A percentile compares a stretch with the other conserved stretches of the same genome.
phyloP scores from a whole-genome alignment of 805 yeast genomes.

The Kuraishia hungarica region DNA sequence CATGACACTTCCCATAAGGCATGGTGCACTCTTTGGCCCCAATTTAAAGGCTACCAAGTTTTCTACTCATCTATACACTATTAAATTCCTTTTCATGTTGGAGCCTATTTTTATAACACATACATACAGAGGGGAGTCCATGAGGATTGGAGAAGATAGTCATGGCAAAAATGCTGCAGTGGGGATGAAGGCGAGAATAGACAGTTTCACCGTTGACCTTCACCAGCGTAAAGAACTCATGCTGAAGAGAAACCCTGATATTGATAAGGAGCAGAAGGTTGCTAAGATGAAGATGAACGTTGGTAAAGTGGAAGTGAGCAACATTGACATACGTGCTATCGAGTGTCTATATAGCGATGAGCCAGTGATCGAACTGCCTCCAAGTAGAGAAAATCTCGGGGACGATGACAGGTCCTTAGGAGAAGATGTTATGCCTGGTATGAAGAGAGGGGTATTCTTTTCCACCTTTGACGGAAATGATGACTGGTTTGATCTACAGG shows the following conservation, averaged over 20 bases:
- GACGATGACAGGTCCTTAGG: conserved; percentile 1
- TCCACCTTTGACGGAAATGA: conserved; percentile 39
- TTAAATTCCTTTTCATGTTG: conserved; percentile 69
- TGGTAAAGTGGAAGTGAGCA: conserved; percentile 50
- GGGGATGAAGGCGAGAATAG: conserved; percentile 63
- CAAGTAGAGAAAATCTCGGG: background rate
- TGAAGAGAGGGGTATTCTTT: background rate
- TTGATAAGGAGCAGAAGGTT: conserved; percentile 37
- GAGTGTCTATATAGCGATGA: conserved; percentile 33
- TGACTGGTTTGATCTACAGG: conserved; percentile 55
- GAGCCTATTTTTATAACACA: conserved; percentile 72
- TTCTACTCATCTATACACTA: conserved; percentile 65
- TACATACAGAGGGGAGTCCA: conserved; percentile 43
- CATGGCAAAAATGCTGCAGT: conserved; percentile 42
- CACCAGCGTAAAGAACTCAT: conserved; percentile 52
- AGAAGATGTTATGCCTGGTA: conserved; percentile 5
- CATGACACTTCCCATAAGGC: conserved; percentile 68
- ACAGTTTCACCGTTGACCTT: conserved; percentile 49
- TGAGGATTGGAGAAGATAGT: conserved; percentile 25
- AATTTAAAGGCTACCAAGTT: conserved; percentile 52
- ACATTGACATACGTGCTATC: conserved; percentile 55
- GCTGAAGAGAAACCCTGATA: conserved; percentile 33
- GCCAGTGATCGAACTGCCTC: background rate
- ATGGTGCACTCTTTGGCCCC: conserved; percentile 63
- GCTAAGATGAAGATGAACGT: conserved; percentile 53